A percentile compares a stretch with the other conserved stretches of the same genome.
phyloP scores from a whole-genome alignment of 2,329 filamentous ascomycete species.

The Ilyonectria mors-panacis region DNA sequence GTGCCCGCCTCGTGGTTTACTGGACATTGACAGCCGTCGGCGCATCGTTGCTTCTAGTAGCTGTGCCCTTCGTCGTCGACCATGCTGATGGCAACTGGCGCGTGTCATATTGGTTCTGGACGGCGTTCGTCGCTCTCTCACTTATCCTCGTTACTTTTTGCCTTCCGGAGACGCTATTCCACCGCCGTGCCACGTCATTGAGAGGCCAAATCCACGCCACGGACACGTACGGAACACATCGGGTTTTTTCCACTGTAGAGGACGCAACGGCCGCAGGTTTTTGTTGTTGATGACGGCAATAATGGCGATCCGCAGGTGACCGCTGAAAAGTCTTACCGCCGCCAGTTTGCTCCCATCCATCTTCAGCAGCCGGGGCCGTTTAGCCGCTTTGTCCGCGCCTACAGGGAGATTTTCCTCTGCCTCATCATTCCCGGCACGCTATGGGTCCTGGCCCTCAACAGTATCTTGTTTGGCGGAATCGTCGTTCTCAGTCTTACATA shows the following conservation, averaged over 20 bases:
- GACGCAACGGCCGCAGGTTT: background rate
- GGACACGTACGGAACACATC: background rate
- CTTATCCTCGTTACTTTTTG: background rate
- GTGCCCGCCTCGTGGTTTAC: background rate
- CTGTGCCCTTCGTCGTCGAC: background rate
- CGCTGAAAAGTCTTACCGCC: background rate
- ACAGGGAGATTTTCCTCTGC: background rate
- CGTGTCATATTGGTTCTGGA: slow-evolving; percentile 1
- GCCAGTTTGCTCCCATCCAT: background rate
- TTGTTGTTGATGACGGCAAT: background rate
- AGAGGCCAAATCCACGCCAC: background rate
- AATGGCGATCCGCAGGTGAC: background rate
- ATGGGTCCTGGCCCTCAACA: background rate
- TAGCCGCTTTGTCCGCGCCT: background rate
- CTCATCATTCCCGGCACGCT: background rate
- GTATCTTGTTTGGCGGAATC: background rate
- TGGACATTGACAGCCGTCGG: background rate
- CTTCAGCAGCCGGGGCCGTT: background rate
- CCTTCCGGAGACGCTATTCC: background rate
- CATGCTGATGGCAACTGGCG: background rate
- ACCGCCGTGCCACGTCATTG: background rate
- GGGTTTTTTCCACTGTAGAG: background rate
- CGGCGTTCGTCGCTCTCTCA: background rate
- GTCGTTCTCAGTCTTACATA: slow-evolving; percentile 1
- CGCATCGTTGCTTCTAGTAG: background rate